These are phyloP conservation scores for Aspergillus diversus DNA, from an alignment of 495 filamentous ascomycete species.

Conservation along the genomic window DNA sequence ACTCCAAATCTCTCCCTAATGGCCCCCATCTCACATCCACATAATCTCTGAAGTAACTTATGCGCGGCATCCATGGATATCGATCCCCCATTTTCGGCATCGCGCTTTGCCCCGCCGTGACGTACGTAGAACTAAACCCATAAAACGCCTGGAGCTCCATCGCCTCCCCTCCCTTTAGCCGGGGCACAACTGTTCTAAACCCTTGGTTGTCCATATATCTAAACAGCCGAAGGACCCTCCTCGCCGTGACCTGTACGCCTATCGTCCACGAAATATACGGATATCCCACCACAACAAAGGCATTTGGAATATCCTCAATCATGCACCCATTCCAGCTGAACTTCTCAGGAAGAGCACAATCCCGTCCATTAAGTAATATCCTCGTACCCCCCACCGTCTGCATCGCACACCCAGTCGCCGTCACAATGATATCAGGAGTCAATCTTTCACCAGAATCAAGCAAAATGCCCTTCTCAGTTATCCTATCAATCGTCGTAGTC, in stretches of 20 bases:
- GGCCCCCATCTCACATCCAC: background rate
- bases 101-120: background rate
- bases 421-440: background rate
- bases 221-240: background rate
- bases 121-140: background rate
- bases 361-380: background rate
- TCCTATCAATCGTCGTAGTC: background rate
- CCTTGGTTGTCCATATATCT: background rate
- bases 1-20: conserved; percentile 2
- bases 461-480: background rate
- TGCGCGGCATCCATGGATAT: background rate
- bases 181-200: background rate
- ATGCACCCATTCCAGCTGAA: conserved; percentile 1
- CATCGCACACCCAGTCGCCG: background rate
- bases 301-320: conserved; percentile 2
- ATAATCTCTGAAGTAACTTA: background rate
- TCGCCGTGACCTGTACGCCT: background rate
- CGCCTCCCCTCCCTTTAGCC: background rate
- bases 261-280: background rate
- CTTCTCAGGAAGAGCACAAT: background rate
- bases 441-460: background rate
- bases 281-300: background rate
- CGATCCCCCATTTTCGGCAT: background rate
- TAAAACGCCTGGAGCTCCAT: background rate
- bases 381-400: background rate